These are phyloP conservation scores for Corrigiola litoralis DNA, from an alignment of 179 eudicot genomes.

Conservation along the genomic window DNA sequence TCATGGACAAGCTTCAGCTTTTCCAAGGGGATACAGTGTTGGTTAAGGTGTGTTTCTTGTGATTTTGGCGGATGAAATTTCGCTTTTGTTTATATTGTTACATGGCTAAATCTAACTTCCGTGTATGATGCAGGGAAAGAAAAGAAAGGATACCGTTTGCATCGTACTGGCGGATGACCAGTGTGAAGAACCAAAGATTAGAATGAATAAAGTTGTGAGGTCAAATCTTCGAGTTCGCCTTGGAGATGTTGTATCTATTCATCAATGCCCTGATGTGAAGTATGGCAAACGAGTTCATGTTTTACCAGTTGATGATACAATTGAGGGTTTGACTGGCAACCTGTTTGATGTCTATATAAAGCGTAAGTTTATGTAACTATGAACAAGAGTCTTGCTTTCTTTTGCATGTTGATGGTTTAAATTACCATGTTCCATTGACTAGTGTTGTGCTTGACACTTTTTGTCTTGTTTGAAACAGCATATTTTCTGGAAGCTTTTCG, in stretches of 20 bases:
- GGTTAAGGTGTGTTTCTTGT: constrained; percentile 12
- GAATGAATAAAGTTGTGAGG: constrained; percentile 57
- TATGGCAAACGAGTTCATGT: constrained; percentile 52
- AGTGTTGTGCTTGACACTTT: not conserved
- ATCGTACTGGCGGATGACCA: constrained; percentile 41
- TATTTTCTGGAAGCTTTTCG: constrained; percentile 56
- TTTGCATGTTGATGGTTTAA: not conserved
- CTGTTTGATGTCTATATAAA: constrained; percentile 47
- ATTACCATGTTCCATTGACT: not conserved
- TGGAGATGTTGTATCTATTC: constrained; percentile 53
- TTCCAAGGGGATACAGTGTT: constrained; percentile 46
- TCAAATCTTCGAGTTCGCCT: constrained; percentile 51
- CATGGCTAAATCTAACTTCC: not conserved
- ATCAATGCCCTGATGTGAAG: constrained; percentile 50
- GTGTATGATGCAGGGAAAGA: constrained; percentile 39
- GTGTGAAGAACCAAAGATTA: constrained; percentile 54
- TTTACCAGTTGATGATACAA: constrained; percentile 51
- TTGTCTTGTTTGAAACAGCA: constrained; percentile 24
- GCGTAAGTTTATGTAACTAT: constrained; percentile 28
- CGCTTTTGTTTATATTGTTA: not conserved
- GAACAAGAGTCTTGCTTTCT: not conserved
- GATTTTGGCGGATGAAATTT: not conserved
- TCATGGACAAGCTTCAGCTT: constrained; percentile 37
- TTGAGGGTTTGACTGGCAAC: constrained; percentile 53
- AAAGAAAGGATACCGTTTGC: constrained; percentile 48